Evolutionary conservation across 1,139 yeast genomes (phyloP), one percentile per base, ranked within the genome.

Genomic region (Nakaseomyces bracarensis): DNA sequence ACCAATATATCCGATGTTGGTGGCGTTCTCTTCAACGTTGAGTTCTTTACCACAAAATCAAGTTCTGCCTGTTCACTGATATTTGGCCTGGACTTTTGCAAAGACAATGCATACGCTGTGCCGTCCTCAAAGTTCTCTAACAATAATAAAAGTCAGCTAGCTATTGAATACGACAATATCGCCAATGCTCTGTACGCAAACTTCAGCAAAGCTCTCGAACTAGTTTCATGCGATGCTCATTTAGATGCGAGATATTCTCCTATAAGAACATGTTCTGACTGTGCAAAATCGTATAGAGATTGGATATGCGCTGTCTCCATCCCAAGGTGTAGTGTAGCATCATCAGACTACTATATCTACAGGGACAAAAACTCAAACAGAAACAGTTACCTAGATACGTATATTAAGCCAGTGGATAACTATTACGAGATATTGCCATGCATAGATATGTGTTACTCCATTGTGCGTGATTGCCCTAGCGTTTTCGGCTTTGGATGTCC

Each of bases 271-370:
- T 91, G 98, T 55, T 71, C 67, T 10, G 80, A 84, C 54, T 91
- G 98, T 60, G 72, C 74, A 1, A 53, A 61, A 3, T 71, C 91
- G 1, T 91, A 91, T 60, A 79, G 77, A 54, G 72, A 81, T 54
- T 91, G 98, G 98, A 69, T 91, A 15, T 91, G 98, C 64, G 74
- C 95, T 0, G 86, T 85, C 4, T 70, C 87, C 0, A 83, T 91
- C n/a, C 97, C 98, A 0, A 67, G 97, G 27, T 91, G 98, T 55
- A 70, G 82, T 1, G 67, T 82, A 0, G 57, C 61, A 1, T 60
- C 72, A 23, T 60, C 69, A 4, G 56, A 71, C 0, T 78, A 75
- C 13, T 76, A 77, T 55, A 60, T 62, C 23, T 51, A 57, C 23
- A 69, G 95, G 28, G 63, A 65, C 3, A 63, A 63, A 1, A 71